These are phyloP conservation scores for Lepidium didymum DNA, from an alignment of 345 rosid species.

Conservation along the genomic window DNA sequence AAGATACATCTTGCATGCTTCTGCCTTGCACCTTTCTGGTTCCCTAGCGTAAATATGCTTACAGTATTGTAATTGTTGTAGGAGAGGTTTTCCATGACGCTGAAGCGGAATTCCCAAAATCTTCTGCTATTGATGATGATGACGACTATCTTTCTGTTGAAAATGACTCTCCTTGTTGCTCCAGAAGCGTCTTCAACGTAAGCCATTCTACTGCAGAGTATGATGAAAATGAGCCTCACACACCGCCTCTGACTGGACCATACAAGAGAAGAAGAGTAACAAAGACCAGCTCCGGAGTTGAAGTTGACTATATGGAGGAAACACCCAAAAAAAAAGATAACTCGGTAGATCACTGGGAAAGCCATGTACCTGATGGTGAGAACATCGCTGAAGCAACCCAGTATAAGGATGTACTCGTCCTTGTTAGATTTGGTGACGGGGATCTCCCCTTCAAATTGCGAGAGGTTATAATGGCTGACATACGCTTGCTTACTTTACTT, in stretches of 20 bases:
- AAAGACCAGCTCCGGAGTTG: conserved; percentile 37
- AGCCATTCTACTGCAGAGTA: conserved; percentile 25
- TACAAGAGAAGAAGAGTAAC: conserved; percentile 74
- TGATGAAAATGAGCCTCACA: conserved; percentile 38
- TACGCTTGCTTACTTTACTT: conserved; percentile 73
- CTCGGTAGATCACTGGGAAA: conserved; percentile 32
- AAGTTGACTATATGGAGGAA: conserved; percentile 65
- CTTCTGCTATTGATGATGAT: conserved; percentile 30
- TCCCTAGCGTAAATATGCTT: not conserved
- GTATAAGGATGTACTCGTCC: conserved; percentile 65
- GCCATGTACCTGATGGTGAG: conserved; percentile 34
- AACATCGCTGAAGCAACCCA: conserved; percentile 42
- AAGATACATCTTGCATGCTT: not conserved
- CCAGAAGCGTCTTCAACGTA: conserved; percentile 32
- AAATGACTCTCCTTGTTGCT: conserved; percentile 34
- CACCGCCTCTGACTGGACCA: conserved; percentile 71
- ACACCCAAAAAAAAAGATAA: conserved; percentile 38
- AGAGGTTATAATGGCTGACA: conserved; percentile 64
- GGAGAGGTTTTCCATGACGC: conserved; percentile 87
- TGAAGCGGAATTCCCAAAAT: conserved; percentile 43
- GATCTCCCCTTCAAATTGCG: conserved; percentile 77
- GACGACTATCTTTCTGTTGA: conserved; percentile 31
- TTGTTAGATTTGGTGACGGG: conserved; percentile 67
- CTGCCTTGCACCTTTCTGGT: not conserved
- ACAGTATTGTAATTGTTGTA: conserved; percentile 27